These are phyloP conservation scores for Capronia americana DNA, from an alignment of 2,329 filamentous ascomycete species.

Conservation along the genomic window DNA sequence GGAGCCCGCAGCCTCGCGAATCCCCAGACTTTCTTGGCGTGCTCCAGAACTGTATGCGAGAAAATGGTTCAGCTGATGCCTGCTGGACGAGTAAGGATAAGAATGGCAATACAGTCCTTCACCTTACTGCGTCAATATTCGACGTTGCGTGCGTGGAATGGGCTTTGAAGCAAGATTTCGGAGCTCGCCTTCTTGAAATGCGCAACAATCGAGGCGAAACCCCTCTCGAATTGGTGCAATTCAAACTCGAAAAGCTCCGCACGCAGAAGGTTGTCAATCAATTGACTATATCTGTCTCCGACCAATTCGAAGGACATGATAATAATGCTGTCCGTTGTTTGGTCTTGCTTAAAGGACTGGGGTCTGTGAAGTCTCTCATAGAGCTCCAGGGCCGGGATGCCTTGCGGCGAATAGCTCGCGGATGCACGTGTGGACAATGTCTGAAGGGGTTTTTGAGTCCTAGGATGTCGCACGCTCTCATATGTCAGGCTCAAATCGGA, in stretches of 20 bases:
- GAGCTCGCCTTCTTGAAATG: conserved; percentile 29
- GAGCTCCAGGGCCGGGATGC: conserved; percentile 28
- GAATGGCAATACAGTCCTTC: conserved; percentile 41
- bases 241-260: conserved; percentile 43
- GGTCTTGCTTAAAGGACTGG: conserved; percentile 36
- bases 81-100: conserved; percentile 31
- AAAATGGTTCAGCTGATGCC: conserved; percentile 17
- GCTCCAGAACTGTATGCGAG: conserved; percentile 26
- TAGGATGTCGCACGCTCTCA: conserved; percentile 45
- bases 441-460: conserved; percentile 49
- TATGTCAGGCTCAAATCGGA: conserved; percentile 40
- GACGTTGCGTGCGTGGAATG: conserved; percentile 41
- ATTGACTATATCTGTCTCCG: conserved; percentile 39
- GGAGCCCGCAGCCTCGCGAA: conserved; percentile 21
- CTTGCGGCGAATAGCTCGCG: conserved; percentile 43
- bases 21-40: conserved; percentile 21
- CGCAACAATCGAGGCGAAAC: conserved; percentile 46
- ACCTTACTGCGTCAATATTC: conserved; percentile 40
- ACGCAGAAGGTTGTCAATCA: conserved; percentile 32
- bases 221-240: conserved; percentile 44
- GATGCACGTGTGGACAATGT: conserved; percentile 50
- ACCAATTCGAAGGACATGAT: conserved; percentile 45
- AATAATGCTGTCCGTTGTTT: conserved; percentile 42
- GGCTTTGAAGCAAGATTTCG: conserved; percentile 41
- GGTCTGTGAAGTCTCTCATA: conserved; percentile 20